Evolutionary conservation across 768 basidiomycete genomes (phyloP).

Genomic region (Calocybe cyanea): DNA sequence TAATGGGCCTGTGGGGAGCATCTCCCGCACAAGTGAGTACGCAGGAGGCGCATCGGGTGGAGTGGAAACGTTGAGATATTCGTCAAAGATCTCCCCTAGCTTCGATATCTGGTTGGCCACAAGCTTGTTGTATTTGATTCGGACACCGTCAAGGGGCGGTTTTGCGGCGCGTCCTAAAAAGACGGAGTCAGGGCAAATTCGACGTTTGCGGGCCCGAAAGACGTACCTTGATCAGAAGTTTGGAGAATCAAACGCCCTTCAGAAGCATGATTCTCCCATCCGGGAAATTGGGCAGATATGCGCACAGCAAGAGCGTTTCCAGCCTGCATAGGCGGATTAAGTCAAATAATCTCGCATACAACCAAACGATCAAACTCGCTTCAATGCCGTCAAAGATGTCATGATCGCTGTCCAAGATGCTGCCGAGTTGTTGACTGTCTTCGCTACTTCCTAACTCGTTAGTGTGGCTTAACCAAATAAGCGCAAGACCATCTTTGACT

Average conservation of each 20-base stretch:
- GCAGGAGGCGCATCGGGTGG: constrained; percentile 16
- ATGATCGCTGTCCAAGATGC: constrained; percentile 2
- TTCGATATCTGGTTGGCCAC: constrained; percentile 10
- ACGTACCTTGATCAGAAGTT: constrained; percentile 19
- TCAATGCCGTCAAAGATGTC: constrained; percentile 11
- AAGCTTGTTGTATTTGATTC: constrained; percentile 8
- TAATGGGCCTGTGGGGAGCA: constrained; percentile 21
- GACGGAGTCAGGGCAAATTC: not conserved
- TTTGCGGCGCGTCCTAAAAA: not conserved
- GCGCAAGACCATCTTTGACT: constrained; percentile 21
- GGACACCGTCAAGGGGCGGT: constrained; percentile 8
- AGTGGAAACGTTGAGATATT: constrained; percentile 19
- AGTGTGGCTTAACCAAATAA: constrained; percentile 27
- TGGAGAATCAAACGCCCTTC: constrained; percentile 23
- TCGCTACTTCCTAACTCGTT: constrained; percentile 13
- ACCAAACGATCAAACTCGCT: not conserved
- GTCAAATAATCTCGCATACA: not conserved
- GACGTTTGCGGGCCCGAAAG: no score
- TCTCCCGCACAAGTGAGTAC: constrained; percentile 21
- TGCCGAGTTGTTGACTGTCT: constrained; percentile 16
- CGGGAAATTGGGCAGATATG: constrained; percentile 26
- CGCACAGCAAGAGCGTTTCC: constrained; percentile 29
- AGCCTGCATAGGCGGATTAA: constrained; percentile 13
- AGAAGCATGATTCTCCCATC: constrained; percentile 26
- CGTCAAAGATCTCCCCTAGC: constrained; percentile 17